These are phyloP conservation scores for Albifimbria verrucaria DNA, from an alignment of 2,329 filamentous ascomycete genomes.

Conservation along the genomic window DNA sequence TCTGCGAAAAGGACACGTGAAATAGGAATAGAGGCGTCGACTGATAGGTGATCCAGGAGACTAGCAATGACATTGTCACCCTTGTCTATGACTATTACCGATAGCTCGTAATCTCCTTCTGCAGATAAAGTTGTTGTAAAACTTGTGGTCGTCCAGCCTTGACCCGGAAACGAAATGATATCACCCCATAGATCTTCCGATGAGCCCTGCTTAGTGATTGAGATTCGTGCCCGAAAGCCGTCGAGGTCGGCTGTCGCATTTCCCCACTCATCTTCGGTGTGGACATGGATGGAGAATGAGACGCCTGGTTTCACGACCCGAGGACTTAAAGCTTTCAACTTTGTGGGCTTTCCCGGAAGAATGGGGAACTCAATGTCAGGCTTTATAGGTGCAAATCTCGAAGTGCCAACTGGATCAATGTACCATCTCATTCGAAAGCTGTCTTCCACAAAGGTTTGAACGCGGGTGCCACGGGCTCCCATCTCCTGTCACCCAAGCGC, in stretches of 20 bases:
- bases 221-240: constrained; percentile 4
- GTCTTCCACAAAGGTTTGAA: constrained; percentile 32
- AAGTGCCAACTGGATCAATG: constrained; percentile 33
- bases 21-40: constrained; percentile 12
- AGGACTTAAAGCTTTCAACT: constrained; percentile 16
- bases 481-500: constrained; percentile 28
- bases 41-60: constrained; percentile 12
- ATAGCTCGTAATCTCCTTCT: neutral
- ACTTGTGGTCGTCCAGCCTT: neutral
- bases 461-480: constrained; percentile 26
- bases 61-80: neutral
- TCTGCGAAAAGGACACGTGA: constrained; percentile 26
- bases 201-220: neutral
- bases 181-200: neutral
- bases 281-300: constrained; percentile 18
- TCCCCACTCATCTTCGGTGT: constrained; percentile 23
- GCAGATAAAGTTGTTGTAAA: neutral
- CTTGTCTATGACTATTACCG: neutral
- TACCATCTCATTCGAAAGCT: constrained; percentile 31
- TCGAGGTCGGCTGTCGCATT: constrained; percentile 18
- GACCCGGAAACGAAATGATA: neutral
- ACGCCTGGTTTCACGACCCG: constrained; percentile 16
- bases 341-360: constrained; percentile 13
- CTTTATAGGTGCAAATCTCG: constrained; percentile 28
- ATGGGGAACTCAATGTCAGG: constrained; percentile 26